phyloP scores from a whole-genome alignment of 441 rosid genomes.

The Aquilaria agallochum region DNA sequence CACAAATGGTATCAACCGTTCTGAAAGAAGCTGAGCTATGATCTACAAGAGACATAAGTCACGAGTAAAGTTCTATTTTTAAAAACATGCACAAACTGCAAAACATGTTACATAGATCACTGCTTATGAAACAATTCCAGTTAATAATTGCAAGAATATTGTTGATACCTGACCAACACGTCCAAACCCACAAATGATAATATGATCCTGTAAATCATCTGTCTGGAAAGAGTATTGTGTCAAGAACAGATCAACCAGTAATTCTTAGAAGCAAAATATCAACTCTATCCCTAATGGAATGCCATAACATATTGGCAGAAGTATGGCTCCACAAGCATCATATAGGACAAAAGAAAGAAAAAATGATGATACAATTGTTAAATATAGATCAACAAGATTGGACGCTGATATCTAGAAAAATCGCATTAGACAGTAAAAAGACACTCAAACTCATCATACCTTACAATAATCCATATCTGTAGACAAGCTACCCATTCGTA shows the following conservation, averaged over 20 bases:
- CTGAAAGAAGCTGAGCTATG: constrained; percentile 98
- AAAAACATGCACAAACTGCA: constrained; percentile 1
- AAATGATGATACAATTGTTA: too few species aligned
- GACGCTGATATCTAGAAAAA: too few species aligned
- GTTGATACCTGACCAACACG: constrained; percentile 92
- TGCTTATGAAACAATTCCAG: background rate
- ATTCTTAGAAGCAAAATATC: background rate
- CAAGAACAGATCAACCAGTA: constrained; percentile 15
- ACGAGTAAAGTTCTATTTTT: constrained; percentile 2
- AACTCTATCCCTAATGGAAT: constrained; percentile 2
- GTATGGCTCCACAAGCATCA: background rate
- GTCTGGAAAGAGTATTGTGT: constrained; percentile 53
- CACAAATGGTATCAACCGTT: constrained; percentile 94
- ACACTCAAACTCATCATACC: background rate
- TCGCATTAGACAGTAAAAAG: background rate
- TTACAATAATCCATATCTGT: background rate
- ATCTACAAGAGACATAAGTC: constrained; percentile 43
- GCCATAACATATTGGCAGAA: background rate
- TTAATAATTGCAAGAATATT: constrained; percentile 5
- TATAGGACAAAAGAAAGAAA: background rate
- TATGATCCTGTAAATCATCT: constrained; percentile 97
- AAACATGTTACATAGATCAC: too few species aligned
- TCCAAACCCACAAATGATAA: constrained; percentile 95
- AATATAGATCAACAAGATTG: too few species aligned
- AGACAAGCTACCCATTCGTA: too few species aligned